Conservation (phyloP, 306 rosid genomes). For the Sphenostylis stenocarpa region DNA sequence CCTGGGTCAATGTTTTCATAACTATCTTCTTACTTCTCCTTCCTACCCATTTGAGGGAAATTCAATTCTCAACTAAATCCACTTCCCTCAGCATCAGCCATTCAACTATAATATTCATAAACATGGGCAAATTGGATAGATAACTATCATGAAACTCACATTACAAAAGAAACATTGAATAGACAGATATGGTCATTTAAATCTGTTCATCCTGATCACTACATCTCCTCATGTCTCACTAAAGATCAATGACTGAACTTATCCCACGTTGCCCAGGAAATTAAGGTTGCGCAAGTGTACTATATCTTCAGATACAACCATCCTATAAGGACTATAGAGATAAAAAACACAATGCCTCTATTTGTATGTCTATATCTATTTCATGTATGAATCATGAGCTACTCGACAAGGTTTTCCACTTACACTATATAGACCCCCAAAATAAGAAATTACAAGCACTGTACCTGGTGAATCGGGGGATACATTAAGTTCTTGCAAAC, state of each 20-base stretch:
- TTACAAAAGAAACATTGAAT: not conserved
- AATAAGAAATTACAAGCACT: constrained; percentile 21
- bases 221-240: not conserved
- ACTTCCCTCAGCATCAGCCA: not conserved
- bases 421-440: not conserved
- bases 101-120: constrained; percentile 2
- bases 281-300: not conserved
- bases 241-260: constrained; percentile 9
- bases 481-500: constrained; percentile 85
- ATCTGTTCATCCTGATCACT: not conserved
- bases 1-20: constrained; percentile 1
- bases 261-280: not conserved
- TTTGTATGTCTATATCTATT: not conserved
- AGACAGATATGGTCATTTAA: not conserved
- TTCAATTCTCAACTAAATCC: not conserved
- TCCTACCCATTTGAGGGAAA: constrained; percentile 1
- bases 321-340: not conserved
- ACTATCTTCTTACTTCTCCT: constrained; percentile 11
- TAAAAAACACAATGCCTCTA: not conserved
- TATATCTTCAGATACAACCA: constrained; percentile 1
- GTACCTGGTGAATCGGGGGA: constrained; percentile 95
- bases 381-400: not conserved
- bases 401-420: not conserved
- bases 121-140: constrained; percentile 2
- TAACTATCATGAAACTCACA: not conserved